Evolutionary conservation across 371 early-diverging fungal species (phyloP), one percentile per base, ranked within the genome.

Genomic region (Catenaria anguillulae): DNA sequence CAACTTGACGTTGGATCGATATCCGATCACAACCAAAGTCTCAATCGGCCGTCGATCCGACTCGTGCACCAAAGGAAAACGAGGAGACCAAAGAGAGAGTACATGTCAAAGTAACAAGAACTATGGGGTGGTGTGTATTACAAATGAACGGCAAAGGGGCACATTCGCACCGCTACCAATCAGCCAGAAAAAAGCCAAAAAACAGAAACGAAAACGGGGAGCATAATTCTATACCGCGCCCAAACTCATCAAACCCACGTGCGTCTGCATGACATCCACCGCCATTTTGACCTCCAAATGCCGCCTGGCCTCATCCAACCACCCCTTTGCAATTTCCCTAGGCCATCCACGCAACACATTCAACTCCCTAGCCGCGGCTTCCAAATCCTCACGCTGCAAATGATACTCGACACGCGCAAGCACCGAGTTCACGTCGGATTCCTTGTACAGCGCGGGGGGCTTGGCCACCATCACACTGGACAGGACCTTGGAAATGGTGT

Each of bases 291-390:
- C 79, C 75, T 92, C 92, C 66, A 97, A 78, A 70, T 88, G 84
- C 65, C 77, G 73, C 60, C 93, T 81, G 8, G 93, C 93, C 56
- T 81, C 78, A 52, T 73, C 71, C 24, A 97, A 73, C 97, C 97
- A 97, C 73, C 92, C 97, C 68, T 75, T 67, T 33, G 93, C 87
- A 60, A 97, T 72, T 64, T 75, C 77, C 74, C 87, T 88, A 12
- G 92, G 84, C 97, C 97, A 97, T 13, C 97, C 96, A 61, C 74
- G 80, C 63, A 97, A 77, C 71, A 90, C 92, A 71, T 96, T 96
- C 64, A 94, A 64, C 70, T 97, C 96, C 62, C 96, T 77, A 26
- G 92, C 74, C n/a, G 93, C 94, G 55, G 74, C 75, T 60, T 95
- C 95, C 62, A 97, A 68, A 70, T 94, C 89, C 46, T 81, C 82